phyloP scores from a whole-genome alignment of 768 basidiomycete species.

The Podaxis sp. region DNA sequence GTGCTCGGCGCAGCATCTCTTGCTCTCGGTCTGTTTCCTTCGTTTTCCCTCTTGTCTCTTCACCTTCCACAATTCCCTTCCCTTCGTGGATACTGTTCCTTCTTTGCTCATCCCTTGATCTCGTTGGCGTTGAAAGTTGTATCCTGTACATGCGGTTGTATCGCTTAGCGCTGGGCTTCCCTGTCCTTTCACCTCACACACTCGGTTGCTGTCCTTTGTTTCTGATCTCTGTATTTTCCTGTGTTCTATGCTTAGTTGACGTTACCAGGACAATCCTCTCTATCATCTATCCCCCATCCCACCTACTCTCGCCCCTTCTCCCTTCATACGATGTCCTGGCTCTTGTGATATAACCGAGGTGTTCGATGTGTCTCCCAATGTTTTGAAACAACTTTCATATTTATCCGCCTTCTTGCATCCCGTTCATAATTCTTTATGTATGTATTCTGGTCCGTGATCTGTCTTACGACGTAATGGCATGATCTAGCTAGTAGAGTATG shows the following conservation, averaged over 20 bases:
- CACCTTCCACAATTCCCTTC: neutral
- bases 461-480: neutral
- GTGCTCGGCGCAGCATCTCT: neutral
- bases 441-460: conserved; percentile 5
- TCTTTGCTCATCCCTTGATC: neutral
- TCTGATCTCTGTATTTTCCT: neutral
- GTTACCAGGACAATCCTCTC: neutral
- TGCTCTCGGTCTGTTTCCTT: conserved; percentile 10
- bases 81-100: neutral
- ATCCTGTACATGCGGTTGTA: conserved; percentile 7
- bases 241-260: neutral
- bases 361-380: neutral
- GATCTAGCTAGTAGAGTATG: conserved; percentile 7
- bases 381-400: conserved; percentile 8
- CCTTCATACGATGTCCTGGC: neutral
- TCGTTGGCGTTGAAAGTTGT: conserved; percentile 1
- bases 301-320: neutral
- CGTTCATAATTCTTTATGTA: neutral
- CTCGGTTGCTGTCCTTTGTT: neutral
- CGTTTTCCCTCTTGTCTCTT: conserved; percentile 6
- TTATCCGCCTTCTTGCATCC: conserved; percentile 4
- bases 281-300: neutral
- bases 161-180: neutral
- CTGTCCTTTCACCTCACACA: neutral
- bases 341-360: neutral